Conservation (phyloP, 2,329 filamentous ascomycete genomes). For the Fusarium brevicatenulatum region DNA sequence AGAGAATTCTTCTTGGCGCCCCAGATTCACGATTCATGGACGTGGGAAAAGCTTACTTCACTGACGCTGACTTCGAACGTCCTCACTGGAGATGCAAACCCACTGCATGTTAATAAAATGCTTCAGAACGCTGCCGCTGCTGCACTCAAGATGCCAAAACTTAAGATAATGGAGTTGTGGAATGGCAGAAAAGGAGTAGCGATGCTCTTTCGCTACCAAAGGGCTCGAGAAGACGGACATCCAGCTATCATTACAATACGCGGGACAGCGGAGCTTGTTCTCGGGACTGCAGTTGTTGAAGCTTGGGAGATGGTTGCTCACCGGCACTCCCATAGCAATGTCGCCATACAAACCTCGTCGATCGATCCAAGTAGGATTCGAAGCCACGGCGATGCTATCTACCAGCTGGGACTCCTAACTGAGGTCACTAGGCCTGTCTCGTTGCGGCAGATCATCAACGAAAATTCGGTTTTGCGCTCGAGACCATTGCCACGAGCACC, state of each 20-base stretch:
- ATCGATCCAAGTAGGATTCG: neutral
- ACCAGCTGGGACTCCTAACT: neutral
- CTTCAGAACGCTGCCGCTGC: constrained; percentile 41
- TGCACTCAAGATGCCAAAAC: constrained; percentile 45
- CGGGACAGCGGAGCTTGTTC: constrained; percentile 37
- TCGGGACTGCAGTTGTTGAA: neutral
- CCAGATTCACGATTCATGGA: constrained; percentile 33
- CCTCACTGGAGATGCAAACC: constrained; percentile 37
- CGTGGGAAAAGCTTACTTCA: constrained; percentile 46
- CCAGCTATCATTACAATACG: constrained; percentile 12
- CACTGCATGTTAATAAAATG: constrained; percentile 40
- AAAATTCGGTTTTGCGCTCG: neutral
- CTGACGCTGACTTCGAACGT: constrained; percentile 48
- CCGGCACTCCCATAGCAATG: neutral
- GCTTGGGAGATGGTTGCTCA: neutral
- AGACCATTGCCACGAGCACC: neutral
- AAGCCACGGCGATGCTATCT: neutral
- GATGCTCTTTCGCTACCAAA: constrained; percentile 43
- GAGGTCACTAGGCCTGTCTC: neutral
- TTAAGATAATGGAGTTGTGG: constrained; percentile 49
- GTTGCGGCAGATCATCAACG: neutral
- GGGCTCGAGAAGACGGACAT: neutral
- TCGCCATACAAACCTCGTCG: neutral
- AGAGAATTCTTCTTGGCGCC: constrained; percentile 44
- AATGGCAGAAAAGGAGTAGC: constrained; percentile 45